Evolutionary conservation across 176 grass and related monocot genomes (phyloP), one percentile per base, ranked within the genome.

Genomic region (Alloteropsis semialata): DNA sequence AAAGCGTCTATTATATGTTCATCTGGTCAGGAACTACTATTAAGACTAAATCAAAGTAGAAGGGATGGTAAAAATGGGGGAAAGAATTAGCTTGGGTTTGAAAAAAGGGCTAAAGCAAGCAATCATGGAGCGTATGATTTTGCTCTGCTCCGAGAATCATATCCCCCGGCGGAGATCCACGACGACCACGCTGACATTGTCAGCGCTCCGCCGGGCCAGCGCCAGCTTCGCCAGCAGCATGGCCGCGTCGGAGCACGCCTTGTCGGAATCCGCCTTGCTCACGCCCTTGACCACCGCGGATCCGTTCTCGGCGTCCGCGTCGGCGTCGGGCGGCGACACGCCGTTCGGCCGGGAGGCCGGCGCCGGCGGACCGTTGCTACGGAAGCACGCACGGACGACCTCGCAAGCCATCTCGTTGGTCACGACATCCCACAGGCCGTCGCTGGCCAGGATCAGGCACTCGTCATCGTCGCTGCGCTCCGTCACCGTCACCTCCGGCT

Each of bases 371-470:
- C 82, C 83, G 78, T 79, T 91, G 64, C 90, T 87, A 8, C 59
- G 78, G 71, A 99, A 90, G 87, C 96, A 96, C 38, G 86, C 92
- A 51, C 91, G 78, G 5, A 90, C 96, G 32, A 99, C 81, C 37
- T 85, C 85, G 82, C 96, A 99, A 0, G 93, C 93, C 87, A 88
- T 99, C 87, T 96, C 87, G 82, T 96, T 99, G 72, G 77, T 90
- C 45, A 99, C 87, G 41, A 99, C 96, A 76, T 99, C 96, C 93
- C 93, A 99, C 51, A 99, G 87, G 49, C 96, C 96, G 76, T 99
- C 96, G 82, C 93, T 96, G 3, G 93, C 93, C 49, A 99, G 85
- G 65, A 99, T 99, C 82, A 99, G 85, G 72, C 91, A 99, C 72
- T 99, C 93, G 51, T 99, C 93, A 2, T 73, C 89, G 8, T 96